A percentile compares a stretch with the other conserved stretches of the same genome.
Conservation (phyloP, 148 eudicot species). For the Tetragonia tetragonoides region DNA sequence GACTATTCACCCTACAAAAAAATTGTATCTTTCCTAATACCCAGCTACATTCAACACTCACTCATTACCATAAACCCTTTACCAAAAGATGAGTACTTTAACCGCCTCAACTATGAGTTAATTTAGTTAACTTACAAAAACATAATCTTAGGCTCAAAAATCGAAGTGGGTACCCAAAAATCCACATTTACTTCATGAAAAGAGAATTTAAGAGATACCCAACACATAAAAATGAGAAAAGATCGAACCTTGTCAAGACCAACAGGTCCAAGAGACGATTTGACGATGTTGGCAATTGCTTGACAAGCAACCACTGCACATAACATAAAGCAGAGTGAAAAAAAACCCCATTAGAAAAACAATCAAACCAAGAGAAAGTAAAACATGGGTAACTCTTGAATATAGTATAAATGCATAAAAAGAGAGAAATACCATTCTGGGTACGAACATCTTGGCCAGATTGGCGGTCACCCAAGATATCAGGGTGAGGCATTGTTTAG, state of each 20-base stretch:
- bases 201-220: background rate
- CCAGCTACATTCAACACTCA: background rate
- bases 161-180: background rate
- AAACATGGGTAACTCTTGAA: background rate
- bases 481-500: conserved; percentile 44
- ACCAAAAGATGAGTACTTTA: background rate
- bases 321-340: conserved; percentile 3
- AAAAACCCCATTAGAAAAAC: background rate
- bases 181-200: background rate
- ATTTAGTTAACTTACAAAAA: background rate
- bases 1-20: background rate
- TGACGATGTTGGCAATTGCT: conserved; percentile 84
- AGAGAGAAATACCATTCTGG: conserved; percentile 56
- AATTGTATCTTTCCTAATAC: background rate
- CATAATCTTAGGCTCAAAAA: background rate
- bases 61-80: background rate
- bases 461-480: conserved; percentile 89
- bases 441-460: conserved; percentile 98
- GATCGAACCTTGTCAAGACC: conserved; percentile 88
- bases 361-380: background rate
- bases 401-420: background rate
- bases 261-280: conserved; percentile 96
- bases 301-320: conserved; percentile 85
- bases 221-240: background rate
- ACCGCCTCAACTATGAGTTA: no score